Evolutionary conservation across 2,329 filamentous ascomycete species (phyloP).

Genomic region (Microsporum ferrugineum): DNA sequence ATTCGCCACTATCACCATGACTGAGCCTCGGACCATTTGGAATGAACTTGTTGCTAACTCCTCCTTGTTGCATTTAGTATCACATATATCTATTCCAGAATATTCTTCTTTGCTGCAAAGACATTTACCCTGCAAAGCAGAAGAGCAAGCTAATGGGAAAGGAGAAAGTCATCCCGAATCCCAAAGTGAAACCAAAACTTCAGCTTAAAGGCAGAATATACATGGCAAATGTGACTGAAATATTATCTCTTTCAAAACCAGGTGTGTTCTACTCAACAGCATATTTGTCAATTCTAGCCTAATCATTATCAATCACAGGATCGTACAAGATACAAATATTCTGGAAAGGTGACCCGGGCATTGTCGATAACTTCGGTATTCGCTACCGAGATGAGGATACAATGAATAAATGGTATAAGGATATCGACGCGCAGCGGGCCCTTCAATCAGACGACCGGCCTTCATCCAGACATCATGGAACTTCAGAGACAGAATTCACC

Average conservation of each 20-base stretch:
- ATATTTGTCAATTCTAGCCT: not conserved
- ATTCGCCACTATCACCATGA: not conserved
- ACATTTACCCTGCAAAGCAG: slow-evolving; percentile 71
- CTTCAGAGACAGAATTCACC: slow-evolving; percentile 60
- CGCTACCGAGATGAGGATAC: slow-evolving; percentile 82
- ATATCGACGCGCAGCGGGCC: slow-evolving; percentile 63
- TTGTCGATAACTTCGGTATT: slow-evolving; percentile 94
- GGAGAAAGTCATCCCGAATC: slow-evolving; percentile 59
- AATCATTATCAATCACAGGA: slow-evolving; percentile 39
- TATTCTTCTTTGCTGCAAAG: slow-evolving; percentile 94
- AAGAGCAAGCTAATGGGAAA: slow-evolving; percentile 55
- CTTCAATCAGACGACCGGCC: slow-evolving; percentile 42
- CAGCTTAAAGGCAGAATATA: slow-evolving; percentile 96
- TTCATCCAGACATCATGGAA: slow-evolving; percentile 42
- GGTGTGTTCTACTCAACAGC: slow-evolving; percentile 44
- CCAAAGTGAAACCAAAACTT: slow-evolving; percentile 62
- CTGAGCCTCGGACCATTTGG: not conserved
- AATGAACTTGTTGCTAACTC: slow-evolving; percentile 4
- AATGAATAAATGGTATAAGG: slow-evolving; percentile 82
- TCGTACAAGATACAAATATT: slow-evolving; percentile 95
- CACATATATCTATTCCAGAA: slow-evolving; percentile 95
- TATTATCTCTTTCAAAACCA: slow-evolving; percentile 76
- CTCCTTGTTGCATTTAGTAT: slow-evolving; percentile 47
- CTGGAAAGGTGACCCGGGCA: slow-evolving; percentile 82
- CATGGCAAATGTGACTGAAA: slow-evolving; percentile 96